phyloP scores from a whole-genome alignment of 2,329 filamentous ascomycete species.

The Pseudocercospora crystallina region DNA sequence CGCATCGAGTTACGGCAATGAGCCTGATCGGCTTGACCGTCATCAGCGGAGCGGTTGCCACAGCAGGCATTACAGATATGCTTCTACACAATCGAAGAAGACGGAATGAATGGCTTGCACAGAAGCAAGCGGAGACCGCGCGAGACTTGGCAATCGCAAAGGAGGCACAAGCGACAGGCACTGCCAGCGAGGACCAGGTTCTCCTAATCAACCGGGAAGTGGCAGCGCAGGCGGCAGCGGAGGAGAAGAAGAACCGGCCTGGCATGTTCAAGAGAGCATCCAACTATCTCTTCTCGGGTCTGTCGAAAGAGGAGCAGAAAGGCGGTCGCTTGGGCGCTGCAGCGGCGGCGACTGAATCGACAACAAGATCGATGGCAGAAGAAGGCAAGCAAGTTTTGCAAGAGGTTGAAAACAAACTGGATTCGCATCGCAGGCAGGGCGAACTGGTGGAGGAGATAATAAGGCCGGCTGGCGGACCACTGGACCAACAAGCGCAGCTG shows the following conservation, averaged over 20 bases:
- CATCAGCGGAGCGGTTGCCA: conserved; percentile 59
- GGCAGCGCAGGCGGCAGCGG: conserved; percentile 60
- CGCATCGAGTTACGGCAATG: conserved; percentile 61
- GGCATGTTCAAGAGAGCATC: conserved; percentile 38
- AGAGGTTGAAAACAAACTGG: conserved; percentile 35
- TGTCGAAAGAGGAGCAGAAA: conserved; percentile 38
- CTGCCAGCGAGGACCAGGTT: conserved; percentile 52
- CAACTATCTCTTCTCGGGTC: conserved; percentile 34
- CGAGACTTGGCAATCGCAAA: conserved; percentile 46
- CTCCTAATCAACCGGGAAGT: conserved; percentile 58
- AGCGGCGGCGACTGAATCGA: conserved; percentile 13
- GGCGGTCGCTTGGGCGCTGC: conserved; percentile 37
- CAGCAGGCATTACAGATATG: conserved; percentile 66
- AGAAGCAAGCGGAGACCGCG: conserved; percentile 49
- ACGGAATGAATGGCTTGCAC: conserved; percentile 59
- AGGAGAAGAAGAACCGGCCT: conserved; percentile 35
- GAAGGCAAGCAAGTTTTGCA: conserved; percentile 28
- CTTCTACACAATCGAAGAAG: conserved; percentile 67
- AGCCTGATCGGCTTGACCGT: conserved; percentile 62
- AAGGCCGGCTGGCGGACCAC: conserved; percentile 40
- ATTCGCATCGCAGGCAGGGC: conserved; percentile 28
- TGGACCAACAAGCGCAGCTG: conserved; percentile 48
- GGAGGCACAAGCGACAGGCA: conserved; percentile 43
- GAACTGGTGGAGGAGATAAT: conserved; percentile 30
- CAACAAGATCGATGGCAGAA: conserved; percentile 5